Base-by-base conservation (phyloP, 2,329 filamentous ascomycete genomes). In the Cryphonectria parasitica region DNA sequence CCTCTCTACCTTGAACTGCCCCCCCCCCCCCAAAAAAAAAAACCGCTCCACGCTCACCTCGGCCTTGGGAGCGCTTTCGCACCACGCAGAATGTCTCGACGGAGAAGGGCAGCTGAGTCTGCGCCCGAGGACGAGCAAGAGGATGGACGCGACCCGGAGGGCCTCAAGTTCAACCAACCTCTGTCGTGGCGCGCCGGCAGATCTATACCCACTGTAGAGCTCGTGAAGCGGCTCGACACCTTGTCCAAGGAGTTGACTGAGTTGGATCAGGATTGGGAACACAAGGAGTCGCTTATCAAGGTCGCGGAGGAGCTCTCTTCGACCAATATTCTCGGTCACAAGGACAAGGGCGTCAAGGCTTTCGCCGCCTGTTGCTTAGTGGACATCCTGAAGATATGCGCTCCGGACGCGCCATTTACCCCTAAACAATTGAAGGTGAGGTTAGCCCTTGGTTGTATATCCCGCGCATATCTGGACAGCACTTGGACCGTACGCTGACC, bases 361-460 rank as follows among this genome's bases (percentile, higher is more conserved):
- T 97, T 92, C 84, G 89, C 93, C 43, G 91, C 94, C 60, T 93
- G 93, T 77, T 98, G 95, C 79, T 86, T 98, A 72, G 94, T 98
- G 68, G 96, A 99, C 79, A 92, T 99, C 75, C 88, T 99, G 78
- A 91, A 93, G 76, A 87, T 99, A 70, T 97, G 94, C 82, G 96
- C 96, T 39, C 96, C 96, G 0, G 91, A 98, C 85, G 96, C 96
- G 79, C 96, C 96, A 25, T 98, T 97, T 81, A 97, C 94, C 34
- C 90, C 89, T 56, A 90, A 92, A 71, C 95, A 98, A 83, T 87
- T 98, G 73, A 97, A 97, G 91, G 94, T 95, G 81, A 74, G 84
- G 17, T 34, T n/a, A 34, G 22, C 7, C 17, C 58, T 22, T 43
- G 66, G 34, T 54, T 36, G 43, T 63, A n/a, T 45, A 8, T 36